These are phyloP conservation scores for Eutrema heterophyllum DNA, from an alignment of 345 rosid genomes.

Conservation along the genomic window DNA sequence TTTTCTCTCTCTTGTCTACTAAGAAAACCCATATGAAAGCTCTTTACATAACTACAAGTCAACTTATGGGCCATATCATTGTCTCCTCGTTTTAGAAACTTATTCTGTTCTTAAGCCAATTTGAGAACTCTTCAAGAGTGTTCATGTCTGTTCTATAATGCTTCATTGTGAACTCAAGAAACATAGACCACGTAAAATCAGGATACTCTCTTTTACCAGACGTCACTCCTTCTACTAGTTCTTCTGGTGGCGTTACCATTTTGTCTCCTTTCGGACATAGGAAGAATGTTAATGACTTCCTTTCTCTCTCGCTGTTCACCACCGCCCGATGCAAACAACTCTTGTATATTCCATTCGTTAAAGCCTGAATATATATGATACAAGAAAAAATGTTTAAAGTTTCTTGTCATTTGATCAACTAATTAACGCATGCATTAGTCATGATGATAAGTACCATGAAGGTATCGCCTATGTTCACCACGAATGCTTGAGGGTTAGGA, in stretches of 20 bases:
- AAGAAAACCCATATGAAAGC: neutral
- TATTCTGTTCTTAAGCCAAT: conserved; percentile 23
- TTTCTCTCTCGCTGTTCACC: conserved; percentile 48
- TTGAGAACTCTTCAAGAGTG: conserved; percentile 28
- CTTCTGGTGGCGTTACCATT: conserved; percentile 61
- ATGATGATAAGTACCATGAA: conserved; percentile 47
- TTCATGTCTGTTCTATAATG: conserved; percentile 29
- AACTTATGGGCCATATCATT: conserved; percentile 9
- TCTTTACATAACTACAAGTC: conserved; percentile 12
- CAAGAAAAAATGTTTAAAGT: neutral
- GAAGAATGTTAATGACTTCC: conserved; percentile 58
- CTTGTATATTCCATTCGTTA: conserved; percentile 41
- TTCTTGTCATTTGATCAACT: neutral
- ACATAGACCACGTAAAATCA: conserved; percentile 75
- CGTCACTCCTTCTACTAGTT: conserved; percentile 24
- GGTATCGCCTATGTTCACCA: conserved; percentile 78
- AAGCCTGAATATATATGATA: conserved; percentile 1
- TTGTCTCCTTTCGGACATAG: conserved; percentile 56
- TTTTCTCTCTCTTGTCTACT: neutral
- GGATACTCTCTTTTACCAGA: conserved; percentile 44
- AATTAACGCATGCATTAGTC: neutral
- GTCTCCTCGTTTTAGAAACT: conserved; percentile 25
- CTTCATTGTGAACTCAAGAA: conserved; percentile 52
- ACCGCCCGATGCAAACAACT: conserved; percentile 66
- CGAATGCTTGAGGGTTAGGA: conserved; percentile 57